These are phyloP conservation scores for Blastobotrys serpentis DNA, from an alignment of 1,139 yeast species.

Conservation along the genomic window DNA sequence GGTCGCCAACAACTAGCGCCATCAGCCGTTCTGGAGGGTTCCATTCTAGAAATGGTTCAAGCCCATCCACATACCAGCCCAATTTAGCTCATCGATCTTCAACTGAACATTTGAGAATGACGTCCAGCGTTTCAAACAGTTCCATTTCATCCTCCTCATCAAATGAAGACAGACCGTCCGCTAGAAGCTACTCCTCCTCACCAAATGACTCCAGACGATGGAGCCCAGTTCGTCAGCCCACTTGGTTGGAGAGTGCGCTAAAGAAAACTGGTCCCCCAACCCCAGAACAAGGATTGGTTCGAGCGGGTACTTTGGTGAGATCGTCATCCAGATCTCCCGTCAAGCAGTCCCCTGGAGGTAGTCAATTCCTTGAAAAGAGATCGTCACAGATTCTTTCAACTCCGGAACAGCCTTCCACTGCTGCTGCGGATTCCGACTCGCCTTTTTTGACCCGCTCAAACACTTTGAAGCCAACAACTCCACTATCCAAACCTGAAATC, in stretches of 20 bases:
- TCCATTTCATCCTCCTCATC: constrained; percentile 4
- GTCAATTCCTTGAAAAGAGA: not conserved
- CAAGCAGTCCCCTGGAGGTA: not conserved
- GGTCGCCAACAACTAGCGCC: constrained; percentile 4
- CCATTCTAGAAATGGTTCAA: constrained; percentile 6
- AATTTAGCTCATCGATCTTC: constrained; percentile 6
- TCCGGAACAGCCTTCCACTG: not conserved
- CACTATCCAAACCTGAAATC: not conserved
- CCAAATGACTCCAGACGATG: constrained; percentile 26
- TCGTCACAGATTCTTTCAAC: not conserved
- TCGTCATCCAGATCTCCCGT: constrained; percentile 20
- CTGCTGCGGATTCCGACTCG: not conserved
- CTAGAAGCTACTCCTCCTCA: constrained; percentile 3
- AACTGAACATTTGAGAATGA: constrained; percentile 1
- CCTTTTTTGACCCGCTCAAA: not conserved
- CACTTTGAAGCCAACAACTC: not conserved
- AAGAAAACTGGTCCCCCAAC: constrained; percentile 27
- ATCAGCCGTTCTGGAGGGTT: not conserved
- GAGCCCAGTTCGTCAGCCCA: constrained; percentile 32
- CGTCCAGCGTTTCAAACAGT: constrained; percentile 1
- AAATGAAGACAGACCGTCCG: constrained; percentile 9
- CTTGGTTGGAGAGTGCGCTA: constrained; percentile 36
- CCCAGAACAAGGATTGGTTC: constrained; percentile 20
- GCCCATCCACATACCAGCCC: constrained; percentile 4
- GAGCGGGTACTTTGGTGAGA: constrained; percentile 19